Evolutionary conservation across 768 basidiomycete genomes (phyloP), one percentile per base, ranked within the genome.

Genomic region (Psilocybe cyanescens): DNA sequence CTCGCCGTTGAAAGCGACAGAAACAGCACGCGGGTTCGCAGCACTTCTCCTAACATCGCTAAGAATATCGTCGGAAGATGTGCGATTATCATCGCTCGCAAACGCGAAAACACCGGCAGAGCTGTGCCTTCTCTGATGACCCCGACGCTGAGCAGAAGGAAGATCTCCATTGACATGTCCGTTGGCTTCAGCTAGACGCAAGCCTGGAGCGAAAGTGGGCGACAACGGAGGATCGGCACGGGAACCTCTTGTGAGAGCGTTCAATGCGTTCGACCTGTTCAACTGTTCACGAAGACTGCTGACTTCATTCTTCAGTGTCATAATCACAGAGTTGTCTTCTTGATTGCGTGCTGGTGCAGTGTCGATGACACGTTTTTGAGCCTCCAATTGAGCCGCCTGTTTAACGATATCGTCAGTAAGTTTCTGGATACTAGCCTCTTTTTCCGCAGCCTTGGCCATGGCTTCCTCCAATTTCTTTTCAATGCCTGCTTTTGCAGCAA

Each of bases 211-310:
- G 65, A 95, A 96, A 3, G 92, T 92, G 0, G 95, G 95, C 2
- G 94, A 95, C 24, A 87, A 78, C 3, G 92, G 91, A 19, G 88
- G 86, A 16, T 93, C 88, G 16, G 77, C 80, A 39, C 89, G 87
- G 46, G 84, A 73, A 31, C 90, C 87, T 65, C 89, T 86, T 9
- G 94, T 95, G 54, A 97, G 83, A 14, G 86, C 83, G 67, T 95
- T 94, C 67, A 97, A 84, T 8, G 97, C 94, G 70, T 96, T 95
- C n/a, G 94, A 88, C 33, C 97, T 88, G 68, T 96, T 96, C 65
- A 99, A 87, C 72, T 99, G 97, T 71, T 99, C 97, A 61, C 95
- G 93, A 31, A 99, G 83, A 68, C 79, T 90, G 75, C 90, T 89
- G 67, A 99, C 90, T 80, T 99, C 97, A 67, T 87, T 92, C 75